Evolutionary conservation across 495 filamentous ascomycete genomes (phyloP), one percentile per base, ranked within the genome.

Genomic region (Staphylotrichum longicolle): DNA sequence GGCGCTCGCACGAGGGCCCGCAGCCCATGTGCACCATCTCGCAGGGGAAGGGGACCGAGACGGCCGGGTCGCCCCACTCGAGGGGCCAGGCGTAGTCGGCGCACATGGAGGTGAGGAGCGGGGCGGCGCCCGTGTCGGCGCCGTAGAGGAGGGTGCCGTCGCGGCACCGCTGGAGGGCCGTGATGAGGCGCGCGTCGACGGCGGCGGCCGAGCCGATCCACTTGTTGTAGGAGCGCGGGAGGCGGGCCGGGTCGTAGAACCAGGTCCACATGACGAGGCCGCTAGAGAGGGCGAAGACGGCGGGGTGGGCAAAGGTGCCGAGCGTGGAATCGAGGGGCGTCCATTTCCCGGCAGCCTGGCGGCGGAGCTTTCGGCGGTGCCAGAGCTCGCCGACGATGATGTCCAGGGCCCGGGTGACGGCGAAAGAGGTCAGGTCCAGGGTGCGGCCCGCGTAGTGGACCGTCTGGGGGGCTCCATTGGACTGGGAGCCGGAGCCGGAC

Each of bases 261-360:
- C 89, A 96, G 20, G 89, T 83, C 87, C 90, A 92, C 91, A 96
- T 97, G 52, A 97, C 86, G 3, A 91, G 74, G n/a, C 85, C 88
- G 49, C 85, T 84, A 64, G 88, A 93, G 57, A 82, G 66, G 20
- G 90, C 85, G 70, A 97, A 97, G 5, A 93, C 69, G 9, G 81
- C 75, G n/a, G 90, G 82, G 68, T 92, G 89, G 34, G 84, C 76
- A 44, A 86, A 67, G 15, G 72, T 74, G 7, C 84, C 80, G 40
- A 86, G 66, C 37, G 82, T 49, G 7, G 73, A 57, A 60, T 89
- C 83, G 34, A 79, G 47, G 68, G 74, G 60, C 34, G 82, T 81
- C 82, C 85, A 84, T 9, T 73, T 75, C 14, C 75, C 74, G 20
- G 72, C 54, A 7, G 72, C 66, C 33, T 60, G 63, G 42, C 77